These are phyloP conservation scores for Neostapfia colusana DNA, from an alignment of 176 grass and related monocot genomes.

Conservation along the genomic window DNA sequence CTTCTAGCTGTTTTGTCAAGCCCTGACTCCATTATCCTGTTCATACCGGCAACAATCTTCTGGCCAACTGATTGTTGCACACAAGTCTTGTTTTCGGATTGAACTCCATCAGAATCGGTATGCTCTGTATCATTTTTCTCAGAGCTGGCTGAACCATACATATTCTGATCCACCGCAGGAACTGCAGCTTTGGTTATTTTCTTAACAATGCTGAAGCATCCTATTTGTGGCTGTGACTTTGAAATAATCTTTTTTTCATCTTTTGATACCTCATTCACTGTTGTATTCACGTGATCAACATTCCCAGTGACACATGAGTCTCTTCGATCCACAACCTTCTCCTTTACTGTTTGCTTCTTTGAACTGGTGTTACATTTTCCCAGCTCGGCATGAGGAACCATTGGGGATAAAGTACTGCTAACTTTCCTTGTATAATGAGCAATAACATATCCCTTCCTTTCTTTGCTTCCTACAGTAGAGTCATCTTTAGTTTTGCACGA, in stretches of 20 bases:
- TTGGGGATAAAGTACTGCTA: conserved; percentile 12
- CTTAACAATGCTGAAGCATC: conserved; percentile 32
- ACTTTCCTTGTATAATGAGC: conserved; percentile 52
- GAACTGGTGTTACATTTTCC: conserved; percentile 15
- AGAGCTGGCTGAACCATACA: conserved; percentile 47
- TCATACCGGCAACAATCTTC: conserved; percentile 54
- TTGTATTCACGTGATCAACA: conserved; percentile 20
- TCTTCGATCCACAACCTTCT: conserved; percentile 29
- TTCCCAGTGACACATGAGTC: conserved; percentile 5
- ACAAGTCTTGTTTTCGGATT: conserved; percentile 43
- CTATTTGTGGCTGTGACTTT: conserved; percentile 9
- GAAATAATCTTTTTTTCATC: conserved; percentile 19
- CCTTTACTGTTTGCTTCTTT: conserved; percentile 36
- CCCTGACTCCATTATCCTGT: conserved; percentile 42
- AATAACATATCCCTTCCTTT: conserved; percentile 36
- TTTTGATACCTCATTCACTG: conserved; percentile 21
- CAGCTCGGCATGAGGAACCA: conserved; percentile 18
- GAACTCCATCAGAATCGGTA: conserved; percentile 49
- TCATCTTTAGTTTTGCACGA: conserved; percentile 25
- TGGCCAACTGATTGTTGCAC: conserved; percentile 33
- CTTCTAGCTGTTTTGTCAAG: conserved; percentile 37
- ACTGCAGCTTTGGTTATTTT: conserved; percentile 32
- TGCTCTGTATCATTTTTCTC: conserved; percentile 52
- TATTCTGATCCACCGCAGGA: conserved; percentile 42
- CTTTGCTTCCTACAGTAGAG: conserved; percentile 36